A percentile compares a stretch with the other conserved stretches of the same genome.
phyloP scores from a whole-genome alignment of 495 filamentous ascomycete species.

The Wilcoxina mikolae region DNA sequence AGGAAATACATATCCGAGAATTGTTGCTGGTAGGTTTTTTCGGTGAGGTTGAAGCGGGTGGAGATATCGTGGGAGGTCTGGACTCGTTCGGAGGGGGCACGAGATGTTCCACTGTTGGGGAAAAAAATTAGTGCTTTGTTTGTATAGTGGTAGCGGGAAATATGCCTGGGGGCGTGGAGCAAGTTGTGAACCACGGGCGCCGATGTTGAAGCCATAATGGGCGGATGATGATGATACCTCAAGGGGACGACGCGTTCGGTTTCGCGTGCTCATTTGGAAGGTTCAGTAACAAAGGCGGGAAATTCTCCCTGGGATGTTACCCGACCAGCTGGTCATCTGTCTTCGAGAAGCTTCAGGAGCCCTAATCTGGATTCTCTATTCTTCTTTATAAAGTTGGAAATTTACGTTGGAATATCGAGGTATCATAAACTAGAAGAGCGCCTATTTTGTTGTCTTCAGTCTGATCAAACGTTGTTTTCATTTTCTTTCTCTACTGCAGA shows the following conservation, averaged over 20 bases:
- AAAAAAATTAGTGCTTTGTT: not conserved
- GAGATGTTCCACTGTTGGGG: not conserved
- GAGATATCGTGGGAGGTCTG: conserved; percentile 5
- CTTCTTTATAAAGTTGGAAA: no score
- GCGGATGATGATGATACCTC: not conserved
- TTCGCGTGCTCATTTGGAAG: not conserved
- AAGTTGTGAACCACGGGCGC: not conserved
- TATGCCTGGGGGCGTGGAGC: not conserved
- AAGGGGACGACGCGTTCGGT: not conserved
- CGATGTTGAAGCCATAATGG: not conserved
- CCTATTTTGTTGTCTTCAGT: no score
- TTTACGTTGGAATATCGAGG: no score
- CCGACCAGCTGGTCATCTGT: no score
- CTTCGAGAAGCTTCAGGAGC: no score
- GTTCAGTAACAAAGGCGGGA: no score
- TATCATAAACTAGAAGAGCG: no score
- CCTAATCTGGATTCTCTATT: no score
- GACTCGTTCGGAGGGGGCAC: conserved; percentile 13
- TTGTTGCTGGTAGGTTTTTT: conserved; percentile 63
- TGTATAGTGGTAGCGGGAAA: not conserved
- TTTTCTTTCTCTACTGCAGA: no score
- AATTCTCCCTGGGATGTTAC: no score
- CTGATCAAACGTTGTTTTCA: no score
- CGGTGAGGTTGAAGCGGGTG: conserved; percentile 9
- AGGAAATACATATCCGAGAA: conserved; percentile 96